Evolutionary conservation across 225 moss, liverwort and hornwort species (phyloP).

Genomic region (Pleurozium schreberi): DNA sequence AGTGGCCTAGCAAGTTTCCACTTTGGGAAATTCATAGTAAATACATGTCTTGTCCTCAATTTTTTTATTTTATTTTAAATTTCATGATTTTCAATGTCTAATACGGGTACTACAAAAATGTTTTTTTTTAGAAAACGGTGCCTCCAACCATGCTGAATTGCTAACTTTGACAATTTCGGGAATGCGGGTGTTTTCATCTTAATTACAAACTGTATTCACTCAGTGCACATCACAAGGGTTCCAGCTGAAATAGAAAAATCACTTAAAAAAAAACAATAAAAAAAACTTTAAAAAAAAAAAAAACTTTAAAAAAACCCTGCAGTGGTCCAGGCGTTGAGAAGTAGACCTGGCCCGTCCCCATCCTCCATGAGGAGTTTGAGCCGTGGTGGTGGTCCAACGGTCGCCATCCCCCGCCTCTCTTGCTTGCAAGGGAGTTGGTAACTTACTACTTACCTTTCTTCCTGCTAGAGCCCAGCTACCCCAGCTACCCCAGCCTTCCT

Average conservation of each 20-base stretch:
- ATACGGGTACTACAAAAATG: not conserved
- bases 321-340: not conserved
- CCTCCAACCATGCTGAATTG: not conserved
- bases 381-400: constrained; percentile 3
- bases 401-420: not conserved
- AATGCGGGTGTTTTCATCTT: not conserved
- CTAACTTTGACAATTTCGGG: rapidly evolving
- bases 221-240: not conserved
- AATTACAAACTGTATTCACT: not conserved
- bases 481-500: not conserved
- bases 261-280: not conserved
- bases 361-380: not conserved
- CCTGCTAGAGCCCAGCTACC: not conserved
- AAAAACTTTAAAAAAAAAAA: not conserved
- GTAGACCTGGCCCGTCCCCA: not conserved
- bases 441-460: not conserved
- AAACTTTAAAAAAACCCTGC: too few species aligned
- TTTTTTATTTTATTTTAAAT: not conserved
- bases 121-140: not conserved
- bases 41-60: not conserved
- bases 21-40: not conserved
- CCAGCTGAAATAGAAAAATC: not conserved
- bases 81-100: not conserved
- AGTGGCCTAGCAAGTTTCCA: not conserved
- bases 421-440: not conserved